Conservation (phyloP, 495 filamentous ascomycete species). For the Neurospora sp. region DNA sequence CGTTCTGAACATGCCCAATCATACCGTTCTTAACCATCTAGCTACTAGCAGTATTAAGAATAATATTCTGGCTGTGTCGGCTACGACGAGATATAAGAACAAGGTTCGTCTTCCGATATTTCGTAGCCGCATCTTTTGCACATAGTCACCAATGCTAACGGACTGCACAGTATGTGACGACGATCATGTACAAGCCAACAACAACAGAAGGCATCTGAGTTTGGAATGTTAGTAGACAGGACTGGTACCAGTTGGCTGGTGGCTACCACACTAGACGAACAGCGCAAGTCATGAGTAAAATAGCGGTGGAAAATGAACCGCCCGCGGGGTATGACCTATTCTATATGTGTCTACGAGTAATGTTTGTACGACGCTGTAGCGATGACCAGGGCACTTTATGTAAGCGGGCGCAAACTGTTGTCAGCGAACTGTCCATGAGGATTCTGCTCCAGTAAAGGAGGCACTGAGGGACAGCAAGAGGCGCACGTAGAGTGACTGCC, state of each 20-base stretch:
- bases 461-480: neutral
- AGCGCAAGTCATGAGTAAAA: neutral
- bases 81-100: conserved; percentile 89
- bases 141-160: neutral
- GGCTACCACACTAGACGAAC: neutral
- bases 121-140: neutral
- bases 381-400: neutral
- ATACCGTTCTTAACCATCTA: conserved; percentile 92
- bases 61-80: conserved; percentile 89
- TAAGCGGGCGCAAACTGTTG: neutral
- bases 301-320: neutral
- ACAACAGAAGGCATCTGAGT: conserved; percentile 15
- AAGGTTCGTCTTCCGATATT: conserved; percentile 50
- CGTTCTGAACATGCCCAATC: conserved; percentile 90
- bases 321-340: neutral
- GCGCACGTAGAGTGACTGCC: neutral
- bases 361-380: neutral
- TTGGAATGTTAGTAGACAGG: neutral
- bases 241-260: neutral
- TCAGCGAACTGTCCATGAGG: neutral
- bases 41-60: conserved; percentile 99
- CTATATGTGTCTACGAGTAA: neutral
- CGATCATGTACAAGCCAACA: conserved; percentile 94
- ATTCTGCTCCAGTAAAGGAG: neutral
- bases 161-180: conserved; percentile 75